Conservation (phyloP, 2,329 filamentous ascomycete genomes). For the Colletotrichum magnum region DNA sequence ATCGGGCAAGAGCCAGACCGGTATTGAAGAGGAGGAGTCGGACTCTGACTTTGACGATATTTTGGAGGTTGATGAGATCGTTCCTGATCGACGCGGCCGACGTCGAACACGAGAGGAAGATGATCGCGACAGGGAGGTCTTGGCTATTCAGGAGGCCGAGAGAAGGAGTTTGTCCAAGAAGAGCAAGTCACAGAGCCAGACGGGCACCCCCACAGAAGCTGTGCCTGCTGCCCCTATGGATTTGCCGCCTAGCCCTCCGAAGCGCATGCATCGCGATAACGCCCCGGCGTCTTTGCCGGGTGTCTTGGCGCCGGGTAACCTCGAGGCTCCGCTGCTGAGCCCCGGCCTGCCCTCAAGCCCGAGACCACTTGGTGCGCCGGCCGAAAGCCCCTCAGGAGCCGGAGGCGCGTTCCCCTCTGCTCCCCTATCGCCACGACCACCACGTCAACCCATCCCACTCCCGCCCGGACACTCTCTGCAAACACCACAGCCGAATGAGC, state of each 20-base stretch:
- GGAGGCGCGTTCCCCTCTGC: slow-evolving; percentile 60
- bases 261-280: slow-evolving; percentile 52
- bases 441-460: slow-evolving; percentile 80
- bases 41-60: slow-evolving; percentile 90
- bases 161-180: slow-evolving; percentile 81
- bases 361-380: slow-evolving; percentile 59
- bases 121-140: slow-evolving; percentile 80
- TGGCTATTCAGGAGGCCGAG: slow-evolving; percentile 77
- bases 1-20: slow-evolving; percentile 56
- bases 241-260: slow-evolving; percentile 56
- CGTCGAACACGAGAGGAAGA: slow-evolving; percentile 91
- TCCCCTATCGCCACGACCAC: slow-evolving; percentile 79
- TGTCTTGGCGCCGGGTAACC: slow-evolving; percentile 58
- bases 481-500: slow-evolving; percentile 57
- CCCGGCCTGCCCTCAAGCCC: slow-evolving; percentile 73
- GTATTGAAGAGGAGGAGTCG: slow-evolving; percentile 72
- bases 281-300: slow-evolving; percentile 67
- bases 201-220: slow-evolving; percentile 59
- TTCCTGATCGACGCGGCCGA: slow-evolving; percentile 76
- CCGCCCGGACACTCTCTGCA: slow-evolving; percentile 78
- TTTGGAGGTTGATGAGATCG: slow-evolving; percentile 76
- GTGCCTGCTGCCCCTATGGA: slow-evolving; percentile 47
- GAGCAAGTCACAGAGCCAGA: slow-evolving; percentile 67
- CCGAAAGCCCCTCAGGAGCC: slow-evolving; percentile 47
- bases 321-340: slow-evolving; percentile 65